These are phyloP conservation scores for Beauveria asiatica DNA, from an alignment of 2,329 filamentous ascomycete genomes.

Conservation along the genomic window DNA sequence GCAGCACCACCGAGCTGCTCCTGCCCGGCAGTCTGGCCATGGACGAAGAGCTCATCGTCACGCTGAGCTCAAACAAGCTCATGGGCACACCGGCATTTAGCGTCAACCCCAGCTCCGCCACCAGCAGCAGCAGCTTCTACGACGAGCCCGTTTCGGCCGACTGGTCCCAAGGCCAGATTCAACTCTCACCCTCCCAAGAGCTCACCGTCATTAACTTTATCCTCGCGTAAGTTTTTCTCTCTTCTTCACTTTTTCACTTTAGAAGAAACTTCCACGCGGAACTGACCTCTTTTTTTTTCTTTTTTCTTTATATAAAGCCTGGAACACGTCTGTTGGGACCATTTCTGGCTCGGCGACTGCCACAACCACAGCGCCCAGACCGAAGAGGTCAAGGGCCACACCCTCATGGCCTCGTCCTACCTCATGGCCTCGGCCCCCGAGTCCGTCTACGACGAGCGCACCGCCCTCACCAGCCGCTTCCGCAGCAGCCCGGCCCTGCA, in stretches of 20 bases:
- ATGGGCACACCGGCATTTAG: conserved; percentile 36
- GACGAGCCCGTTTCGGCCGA: conserved; percentile 15
- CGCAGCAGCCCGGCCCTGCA: conserved; percentile 19
- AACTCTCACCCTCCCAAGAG: conserved; percentile 31
- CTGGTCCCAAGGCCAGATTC: conserved; percentile 16
- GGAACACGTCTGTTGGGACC: conserved; percentile 45
- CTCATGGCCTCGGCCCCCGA: conserved; percentile 32
- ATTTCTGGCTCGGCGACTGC: conserved; percentile 35
- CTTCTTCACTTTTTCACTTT: no score
- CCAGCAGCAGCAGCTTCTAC: conserved; percentile 15
- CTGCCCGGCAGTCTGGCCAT: conserved; percentile 24
- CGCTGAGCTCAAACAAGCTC: conserved; percentile 31
- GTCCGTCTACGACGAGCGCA: conserved; percentile 23
- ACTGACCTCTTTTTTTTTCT: not conserved
- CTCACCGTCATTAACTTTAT: conserved; percentile 45
- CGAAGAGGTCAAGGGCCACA: conserved; percentile 29
- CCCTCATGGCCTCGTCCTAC: conserved; percentile 36
- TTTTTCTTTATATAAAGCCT: no score
- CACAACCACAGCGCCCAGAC: conserved; percentile 23
- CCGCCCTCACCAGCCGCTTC: conserved; percentile 16
- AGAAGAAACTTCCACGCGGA: not conserved
- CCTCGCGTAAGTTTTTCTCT: conserved; percentile 33
- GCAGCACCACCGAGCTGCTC: not conserved
- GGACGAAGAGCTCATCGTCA: conserved; percentile 31
- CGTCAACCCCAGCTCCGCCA: conserved; percentile 24